phyloP scores from a whole-genome alignment of 108 stramenopile genomes.

The Skeletonema marinoi region DNA sequence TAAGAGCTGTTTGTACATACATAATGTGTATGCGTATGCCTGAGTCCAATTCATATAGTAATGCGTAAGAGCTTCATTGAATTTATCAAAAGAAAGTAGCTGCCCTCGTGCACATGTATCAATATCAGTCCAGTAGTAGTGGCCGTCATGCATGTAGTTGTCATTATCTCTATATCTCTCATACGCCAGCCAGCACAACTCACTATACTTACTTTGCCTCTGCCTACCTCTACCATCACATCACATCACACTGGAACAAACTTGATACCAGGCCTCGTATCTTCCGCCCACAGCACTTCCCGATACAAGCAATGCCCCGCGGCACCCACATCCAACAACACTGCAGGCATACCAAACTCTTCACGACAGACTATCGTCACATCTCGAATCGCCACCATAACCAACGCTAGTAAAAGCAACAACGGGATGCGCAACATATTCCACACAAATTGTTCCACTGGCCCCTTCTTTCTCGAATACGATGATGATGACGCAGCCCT shows the following conservation, averaged over 20 bases:
- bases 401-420: slow-evolving; percentile 10
- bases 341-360: slow-evolving; percentile 21
- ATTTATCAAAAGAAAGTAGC: too few species aligned
- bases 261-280: slow-evolving; percentile 29
- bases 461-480: slow-evolving; percentile 1
- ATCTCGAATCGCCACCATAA: slow-evolving; percentile 29
- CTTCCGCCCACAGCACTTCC: slow-evolving; percentile 53
- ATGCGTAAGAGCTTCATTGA: too few species aligned
- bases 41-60: too few species aligned
- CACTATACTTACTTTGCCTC: too few species aligned
- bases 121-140: too few species aligned
- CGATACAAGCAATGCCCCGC: slow-evolving; percentile 39
- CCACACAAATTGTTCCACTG: slow-evolving; percentile 27
- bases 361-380: slow-evolving; percentile 27
- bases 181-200: too few species aligned
- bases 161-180: too few species aligned
- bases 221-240: not conserved
- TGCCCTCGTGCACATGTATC: too few species aligned
- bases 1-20: too few species aligned
- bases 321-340: slow-evolving; percentile 29
- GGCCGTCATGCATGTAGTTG: too few species aligned
- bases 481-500: not conserved
- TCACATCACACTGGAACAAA: slow-evolving; percentile 32
- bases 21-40: too few species aligned
- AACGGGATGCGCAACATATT: slow-evolving; percentile 18